phyloP scores from a whole-genome alignment of 1,284 basidiomycete species.

The Leccinum subatratum region DNA sequence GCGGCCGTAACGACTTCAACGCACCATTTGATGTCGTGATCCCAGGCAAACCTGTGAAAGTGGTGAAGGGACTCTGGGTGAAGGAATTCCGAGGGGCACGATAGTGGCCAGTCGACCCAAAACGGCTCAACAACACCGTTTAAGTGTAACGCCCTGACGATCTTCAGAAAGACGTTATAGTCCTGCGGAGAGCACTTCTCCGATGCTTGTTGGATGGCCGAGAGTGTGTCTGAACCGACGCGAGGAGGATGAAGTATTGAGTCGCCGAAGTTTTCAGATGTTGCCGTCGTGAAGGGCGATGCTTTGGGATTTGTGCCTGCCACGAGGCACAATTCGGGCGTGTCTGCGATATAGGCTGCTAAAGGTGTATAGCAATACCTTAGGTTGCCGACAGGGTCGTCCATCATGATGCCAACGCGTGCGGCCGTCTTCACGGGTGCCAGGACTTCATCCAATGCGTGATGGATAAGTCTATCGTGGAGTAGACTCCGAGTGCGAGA shows the following conservation, averaged over 20 bases:
- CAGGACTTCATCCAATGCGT: not conserved
- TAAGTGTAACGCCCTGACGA: not conserved
- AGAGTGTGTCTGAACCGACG: not conserved
- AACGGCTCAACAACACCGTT: not conserved
- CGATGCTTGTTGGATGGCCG: not conserved
- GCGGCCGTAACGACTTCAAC: too few species aligned
- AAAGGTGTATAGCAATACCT: not conserved
- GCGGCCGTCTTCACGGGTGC: not conserved
- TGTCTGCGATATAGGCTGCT: not conserved
- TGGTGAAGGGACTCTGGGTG: too few species aligned
- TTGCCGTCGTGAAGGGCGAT: not conserved
- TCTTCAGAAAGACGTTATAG: too few species aligned
- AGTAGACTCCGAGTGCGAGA: not conserved
- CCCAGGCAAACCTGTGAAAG: too few species aligned
- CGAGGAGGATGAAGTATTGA: not conserved
- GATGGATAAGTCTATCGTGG: not conserved
- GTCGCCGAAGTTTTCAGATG: not conserved
- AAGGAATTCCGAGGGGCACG: not conserved
- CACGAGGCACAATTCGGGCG: not conserved
- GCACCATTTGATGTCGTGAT: too few species aligned
- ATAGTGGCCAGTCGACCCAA: not conserved
- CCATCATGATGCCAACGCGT: not conserved
- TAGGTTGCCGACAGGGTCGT: not conserved
- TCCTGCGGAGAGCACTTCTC: too few species aligned
- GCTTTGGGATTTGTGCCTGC: not conserved